These are phyloP conservation scores for Aspergillus thermomutatus DNA, from an alignment of 2,329 filamentous ascomycete genomes.

Conservation along the genomic window DNA sequence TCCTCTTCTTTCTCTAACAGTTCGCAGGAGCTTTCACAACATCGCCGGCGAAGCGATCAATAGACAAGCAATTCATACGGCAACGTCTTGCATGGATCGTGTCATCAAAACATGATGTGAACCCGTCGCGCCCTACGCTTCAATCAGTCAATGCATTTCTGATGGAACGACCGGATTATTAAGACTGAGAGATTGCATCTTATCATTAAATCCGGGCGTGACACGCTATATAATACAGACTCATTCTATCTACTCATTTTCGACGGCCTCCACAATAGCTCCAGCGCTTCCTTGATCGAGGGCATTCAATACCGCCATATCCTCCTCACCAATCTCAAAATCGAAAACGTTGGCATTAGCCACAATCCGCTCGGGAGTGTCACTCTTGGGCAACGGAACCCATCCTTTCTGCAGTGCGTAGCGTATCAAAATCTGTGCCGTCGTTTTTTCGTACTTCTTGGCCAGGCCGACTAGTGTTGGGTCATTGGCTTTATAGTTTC, in stretches of 20 bases:
- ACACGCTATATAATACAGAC: conserved; percentile 6
- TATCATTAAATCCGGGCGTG: conserved; percentile 1
- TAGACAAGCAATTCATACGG: conserved; percentile 76
- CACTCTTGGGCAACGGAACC: conserved; percentile 71
- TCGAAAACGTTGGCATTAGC: conserved; percentile 63
- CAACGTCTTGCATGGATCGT: conserved; percentile 78
- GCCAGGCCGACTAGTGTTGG: conserved; percentile 61
- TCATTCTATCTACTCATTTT: conserved; percentile 35
- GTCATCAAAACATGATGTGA: conserved; percentile 71
- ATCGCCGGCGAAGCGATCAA: conserved; percentile 24
- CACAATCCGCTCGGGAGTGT: conserved; percentile 62
- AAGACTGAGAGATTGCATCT: conserved; percentile 9
- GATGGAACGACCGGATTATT: conserved; percentile 54
- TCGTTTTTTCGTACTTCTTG: conserved; percentile 68
- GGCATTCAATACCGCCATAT: conserved; percentile 54
- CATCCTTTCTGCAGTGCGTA: conserved; percentile 80
- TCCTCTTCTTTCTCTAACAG: conserved; percentile 4
- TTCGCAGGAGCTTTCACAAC: conserved; percentile 30
- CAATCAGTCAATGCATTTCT: conserved; percentile 91
- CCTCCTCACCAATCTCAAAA: conserved; percentile 55
- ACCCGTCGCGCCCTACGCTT: conserved; percentile 78
- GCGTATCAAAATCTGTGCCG: conserved; percentile 73
- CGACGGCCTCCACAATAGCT: conserved; percentile 47
- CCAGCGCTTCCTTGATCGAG: conserved; percentile 50
- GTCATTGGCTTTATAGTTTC: conserved; percentile 70